phyloP scores from a whole-genome alignment of 139 green algal genomes.

The Micractinium conductrix region DNA sequence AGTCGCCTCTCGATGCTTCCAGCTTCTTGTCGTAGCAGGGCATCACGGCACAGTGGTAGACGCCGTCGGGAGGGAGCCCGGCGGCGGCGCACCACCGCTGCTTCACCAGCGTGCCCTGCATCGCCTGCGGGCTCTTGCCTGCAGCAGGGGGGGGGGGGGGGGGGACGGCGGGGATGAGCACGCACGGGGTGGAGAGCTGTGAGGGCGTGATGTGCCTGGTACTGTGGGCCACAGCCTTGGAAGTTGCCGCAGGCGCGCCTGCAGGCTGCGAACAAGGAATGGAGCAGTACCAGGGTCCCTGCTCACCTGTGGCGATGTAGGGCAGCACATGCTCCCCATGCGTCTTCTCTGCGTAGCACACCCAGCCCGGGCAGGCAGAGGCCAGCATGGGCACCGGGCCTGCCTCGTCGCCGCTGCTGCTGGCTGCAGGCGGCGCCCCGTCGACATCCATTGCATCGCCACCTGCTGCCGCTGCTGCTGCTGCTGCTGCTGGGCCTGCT shows the following conservation, averaged over 20 bases:
- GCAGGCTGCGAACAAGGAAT: neutral
- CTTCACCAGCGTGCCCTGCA: conserved; percentile 94
- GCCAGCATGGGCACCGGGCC: conserved; percentile 83
- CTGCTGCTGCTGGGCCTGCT: conserved; percentile 24
- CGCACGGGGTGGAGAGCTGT: neutral
- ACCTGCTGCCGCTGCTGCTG: conserved; percentile 8
- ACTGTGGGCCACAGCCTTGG: neutral
- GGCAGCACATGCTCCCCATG: conserved; percentile 87
- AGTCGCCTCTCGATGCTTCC: conserved; percentile 89
- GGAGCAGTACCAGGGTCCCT: neutral
- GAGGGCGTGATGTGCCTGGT: too few relatives aligned
- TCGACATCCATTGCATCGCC: conserved; percentile 23
- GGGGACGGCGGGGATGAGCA: neutral
- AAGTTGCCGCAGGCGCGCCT: neutral
- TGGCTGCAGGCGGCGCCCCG: neutral
- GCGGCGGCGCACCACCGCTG: conserved; percentile 46
- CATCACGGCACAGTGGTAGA: conserved; percentile 97
- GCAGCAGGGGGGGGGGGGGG: neutral
- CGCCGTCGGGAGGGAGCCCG: conserved; percentile 41
- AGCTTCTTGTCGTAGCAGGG: conserved; percentile 99
- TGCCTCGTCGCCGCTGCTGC: conserved; percentile 9
- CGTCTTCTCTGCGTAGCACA: conserved; percentile 99
- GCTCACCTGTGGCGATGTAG: conserved; percentile 63
- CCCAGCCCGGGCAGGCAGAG: conserved; percentile 95
- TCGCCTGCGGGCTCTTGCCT: conserved; percentile 89